A percentile compares a stretch with the other conserved stretches of the same genome.
Evolutionary conservation across 352 stramenopile genomes (phyloP).

Genomic region (Elongisporangium prolatum): DNA sequence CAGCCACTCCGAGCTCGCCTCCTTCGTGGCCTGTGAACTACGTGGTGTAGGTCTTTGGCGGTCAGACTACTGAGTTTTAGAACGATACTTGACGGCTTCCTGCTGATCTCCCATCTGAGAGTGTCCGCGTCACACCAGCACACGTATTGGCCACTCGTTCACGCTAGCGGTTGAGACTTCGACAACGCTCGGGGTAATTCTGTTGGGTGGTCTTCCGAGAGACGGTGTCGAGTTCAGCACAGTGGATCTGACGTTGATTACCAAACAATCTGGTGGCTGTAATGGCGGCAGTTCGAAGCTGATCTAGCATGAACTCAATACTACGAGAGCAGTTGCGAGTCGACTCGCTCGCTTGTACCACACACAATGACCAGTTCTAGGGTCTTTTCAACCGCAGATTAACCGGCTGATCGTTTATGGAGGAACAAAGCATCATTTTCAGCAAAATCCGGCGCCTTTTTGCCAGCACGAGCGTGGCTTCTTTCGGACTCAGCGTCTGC

Average conservation of each 20-base stretch:
- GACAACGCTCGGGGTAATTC: conserved; percentile 26
- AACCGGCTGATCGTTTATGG: conserved; percentile 55
- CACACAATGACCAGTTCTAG: conserved; percentile 30
- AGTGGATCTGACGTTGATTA: conserved; percentile 43
- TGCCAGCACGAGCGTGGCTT: neutral
- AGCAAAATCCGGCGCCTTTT: conserved; percentile 71
- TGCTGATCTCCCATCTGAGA: conserved; percentile 16
- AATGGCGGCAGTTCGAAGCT: conserved; percentile 22
- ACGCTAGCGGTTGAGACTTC: conserved; percentile 51
- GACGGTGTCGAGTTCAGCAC: conserved; percentile 33
- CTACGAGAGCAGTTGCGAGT: conserved; percentile 3
- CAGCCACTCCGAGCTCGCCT: conserved; percentile 52
- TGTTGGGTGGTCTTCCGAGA: conserved; percentile 48
- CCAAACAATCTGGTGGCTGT: conserved; percentile 20
- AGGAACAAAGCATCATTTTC: conserved; percentile 53
- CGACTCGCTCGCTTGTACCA: conserved; percentile 46
- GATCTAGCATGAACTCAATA: conserved; percentile 29
- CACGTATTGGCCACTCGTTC: conserved; percentile 58
- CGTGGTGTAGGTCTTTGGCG: conserved; percentile 47
- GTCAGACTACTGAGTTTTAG: conserved; percentile 48
- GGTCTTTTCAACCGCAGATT: conserved; percentile 20
- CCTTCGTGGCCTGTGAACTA: conserved; percentile 23
- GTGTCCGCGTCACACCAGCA: conserved; percentile 17
- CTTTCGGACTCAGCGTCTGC: conserved; percentile 31
- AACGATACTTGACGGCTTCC: conserved; percentile 60